These are phyloP conservation scores for Pyrus pyrifolia DNA, from an alignment of 306 rosid genomes.

Conservation along the genomic window DNA sequence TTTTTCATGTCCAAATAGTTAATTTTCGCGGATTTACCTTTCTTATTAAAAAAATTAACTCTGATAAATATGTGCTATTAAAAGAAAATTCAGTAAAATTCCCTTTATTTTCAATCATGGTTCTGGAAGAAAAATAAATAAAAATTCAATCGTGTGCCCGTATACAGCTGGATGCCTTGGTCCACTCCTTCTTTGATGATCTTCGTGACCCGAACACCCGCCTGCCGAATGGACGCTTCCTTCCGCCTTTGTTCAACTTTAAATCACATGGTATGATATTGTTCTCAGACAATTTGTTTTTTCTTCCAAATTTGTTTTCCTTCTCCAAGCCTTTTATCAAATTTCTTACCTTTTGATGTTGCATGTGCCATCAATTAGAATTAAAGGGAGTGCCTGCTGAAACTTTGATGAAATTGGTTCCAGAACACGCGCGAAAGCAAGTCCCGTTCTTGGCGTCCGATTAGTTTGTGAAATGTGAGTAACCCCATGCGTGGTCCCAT, in stretches of 20 bases:
- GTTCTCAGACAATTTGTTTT: background rate
- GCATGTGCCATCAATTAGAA: constrained; percentile 36
- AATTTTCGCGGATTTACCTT: background rate
- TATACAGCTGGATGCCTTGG: constrained; percentile 82
- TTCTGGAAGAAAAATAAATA: background rate
- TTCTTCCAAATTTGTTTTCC: background rate
- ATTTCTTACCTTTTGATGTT: constrained; percentile 8
- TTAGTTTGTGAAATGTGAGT: constrained; percentile 36
- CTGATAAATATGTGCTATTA: background rate
- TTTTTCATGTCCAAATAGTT: background rate
- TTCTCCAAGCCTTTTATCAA: background rate
- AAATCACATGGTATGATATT: constrained; percentile 69
- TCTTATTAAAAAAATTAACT: background rate
- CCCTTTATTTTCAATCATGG: background rate
- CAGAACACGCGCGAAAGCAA: constrained; percentile 94
- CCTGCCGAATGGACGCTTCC: constrained; percentile 91
- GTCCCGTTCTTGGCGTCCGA: constrained; percentile 72
- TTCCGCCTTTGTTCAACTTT: constrained; percentile 89
- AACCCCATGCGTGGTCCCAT: constrained; percentile 24
- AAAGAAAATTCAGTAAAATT: background rate
- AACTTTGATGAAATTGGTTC: constrained; percentile 75
- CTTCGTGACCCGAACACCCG: constrained; percentile 78
- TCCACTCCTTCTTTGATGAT: constrained; percentile 89
- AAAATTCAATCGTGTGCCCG: background rate
- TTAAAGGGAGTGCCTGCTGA: constrained; percentile 76